Percentiles rank a stretch among this genome's conserved stretches.
phyloP scores from a whole-genome alignment of 208 protist species.

The Crithidia bombi region DNA sequence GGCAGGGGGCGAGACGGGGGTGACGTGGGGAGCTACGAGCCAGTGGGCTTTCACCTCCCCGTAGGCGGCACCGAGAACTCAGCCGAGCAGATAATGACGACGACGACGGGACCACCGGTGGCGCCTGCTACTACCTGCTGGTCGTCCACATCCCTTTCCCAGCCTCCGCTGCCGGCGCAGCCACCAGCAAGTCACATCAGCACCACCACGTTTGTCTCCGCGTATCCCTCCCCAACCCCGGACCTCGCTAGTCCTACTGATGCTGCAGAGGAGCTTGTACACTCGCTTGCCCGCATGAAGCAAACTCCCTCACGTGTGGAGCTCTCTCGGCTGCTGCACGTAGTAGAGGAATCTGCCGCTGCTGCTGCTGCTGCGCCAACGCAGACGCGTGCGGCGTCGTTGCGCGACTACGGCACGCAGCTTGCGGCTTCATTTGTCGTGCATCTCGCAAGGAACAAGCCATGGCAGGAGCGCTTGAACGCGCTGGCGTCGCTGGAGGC shows the following conservation, averaged over 20 bases:
- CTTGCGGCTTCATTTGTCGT: conserved; percentile 34
- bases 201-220: not conserved
- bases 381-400: not conserved
- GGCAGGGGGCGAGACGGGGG: conserved; percentile 6
- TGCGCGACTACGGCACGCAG: not conserved
- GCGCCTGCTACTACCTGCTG: too few relatives aligned
- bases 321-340: not conserved
- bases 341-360: not conserved
- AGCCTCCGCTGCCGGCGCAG: not conserved
- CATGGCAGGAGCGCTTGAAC: conserved; percentile 67
- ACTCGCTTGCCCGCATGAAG: conserved; percentile 1
- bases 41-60: conserved; percentile 4
- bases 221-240: not conserved
- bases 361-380: not conserved
- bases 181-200: too few relatives aligned
- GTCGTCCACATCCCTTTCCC: too few relatives aligned
- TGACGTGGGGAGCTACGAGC: conserved; percentile 29
- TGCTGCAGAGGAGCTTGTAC: conserved; percentile 8
- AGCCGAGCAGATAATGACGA: not conserved
- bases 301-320: conserved; percentile 23
- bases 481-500: conserved; percentile 53
- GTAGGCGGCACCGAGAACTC: not conserved
- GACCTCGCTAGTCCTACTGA: not conserved
- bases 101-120: too few relatives aligned
- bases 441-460: conserved; percentile 34